Evolutionary conservation across 495 filamentous ascomycete genomes (phyloP), one percentile per base, ranked within the genome.

Genomic region (Bacidia rubella): DNA sequence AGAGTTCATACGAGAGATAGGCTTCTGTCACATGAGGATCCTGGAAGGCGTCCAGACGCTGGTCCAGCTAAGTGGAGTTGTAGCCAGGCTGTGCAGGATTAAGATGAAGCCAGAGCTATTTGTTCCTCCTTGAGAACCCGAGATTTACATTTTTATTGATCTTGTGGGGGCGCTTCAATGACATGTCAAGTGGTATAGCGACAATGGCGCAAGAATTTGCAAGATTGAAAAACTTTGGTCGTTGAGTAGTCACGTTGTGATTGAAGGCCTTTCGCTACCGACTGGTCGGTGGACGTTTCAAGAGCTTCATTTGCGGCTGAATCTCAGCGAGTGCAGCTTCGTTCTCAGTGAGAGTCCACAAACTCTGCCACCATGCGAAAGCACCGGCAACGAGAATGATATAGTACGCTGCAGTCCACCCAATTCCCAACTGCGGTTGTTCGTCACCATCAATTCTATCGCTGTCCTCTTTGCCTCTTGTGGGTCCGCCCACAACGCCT

Each of bases 21-120:
- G 92, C 15, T 99, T 99, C 66, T 95, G 93, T 15, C 92, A 99
- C 62, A 99, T 99, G 92, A 86, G 93, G 59, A 90, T 99, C 49
- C 70, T 97, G 39, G 92, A 99, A 57, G 92, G 92, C 21, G 87
- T 99, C 47, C 89, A 95, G 70, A 96, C 90, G 2, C 70, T 95
- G 40, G 77, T 97, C 51, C 92, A 99, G 63, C 71, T 99, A 35
- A 89, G 83, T 61, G 92, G 92, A 21, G 95, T 90, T 62, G 75
- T 97, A 43, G 86, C 87, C 9, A 80, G 88, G 56, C 73, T 99
- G 49, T 87, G 85, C 63, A 93, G 83, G 74, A 79, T 96, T 62
- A 95, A 95, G 64, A 96, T 97, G 90, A 84, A 90, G 60, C 84
- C 86, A 15, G 79, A 84, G 58, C 77, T 86, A n/a, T 96, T 96